Base-by-base conservation (phyloP, 2,329 filamentous ascomycete genomes). In the Epichloe sp. region DNA sequence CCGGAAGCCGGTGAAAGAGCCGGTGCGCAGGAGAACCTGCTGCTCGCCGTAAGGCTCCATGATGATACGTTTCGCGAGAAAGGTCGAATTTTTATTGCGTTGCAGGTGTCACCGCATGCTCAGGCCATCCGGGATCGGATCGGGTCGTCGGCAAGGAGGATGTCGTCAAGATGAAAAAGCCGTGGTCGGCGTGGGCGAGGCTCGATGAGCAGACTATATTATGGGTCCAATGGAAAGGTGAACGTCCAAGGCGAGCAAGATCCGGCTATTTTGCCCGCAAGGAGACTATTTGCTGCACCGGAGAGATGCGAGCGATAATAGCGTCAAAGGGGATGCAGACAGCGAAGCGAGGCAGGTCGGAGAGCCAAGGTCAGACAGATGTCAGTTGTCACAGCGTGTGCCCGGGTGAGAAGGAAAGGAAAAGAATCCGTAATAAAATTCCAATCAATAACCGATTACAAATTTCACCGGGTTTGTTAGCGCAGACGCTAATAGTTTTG, bases 1-100 rank as follows among this genome's bases (percentile, higher is more conserved):
- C 53, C 76, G 73, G 58, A 75, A 75, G 57, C 81, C 80, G 15
- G 78, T 74, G 62, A 83, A 77, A 53, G 80, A 83, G 59, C 80
- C 80, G 51, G 79, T 78, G 60, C 71, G 71, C 60, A 72, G 67
- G 53, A 79, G 63, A 60, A 72, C 68, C 68, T 73, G 67, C 64
- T 78, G 75, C 56, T 62, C 57, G 54, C 53, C 53, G 57, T 61
- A 59, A 52, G 57, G 44, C 58, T 60, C 61, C 65, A 68, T 63
- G 47, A 8, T 63, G 19, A 37, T 37, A 17, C 8, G 15, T 56
- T 57, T 57, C 41, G 47, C 50, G 53, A 44, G 14, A 41, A 35
- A 19, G 26, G 21, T 43, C 35, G 47, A 23, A 19, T 45, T 14
- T 35, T 61, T 49, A 61, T 63, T 34, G 49, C 47, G 55, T 37